phyloP scores from a whole-genome alignment of 495 filamentous ascomycete species.

The Immersiella caudata region DNA sequence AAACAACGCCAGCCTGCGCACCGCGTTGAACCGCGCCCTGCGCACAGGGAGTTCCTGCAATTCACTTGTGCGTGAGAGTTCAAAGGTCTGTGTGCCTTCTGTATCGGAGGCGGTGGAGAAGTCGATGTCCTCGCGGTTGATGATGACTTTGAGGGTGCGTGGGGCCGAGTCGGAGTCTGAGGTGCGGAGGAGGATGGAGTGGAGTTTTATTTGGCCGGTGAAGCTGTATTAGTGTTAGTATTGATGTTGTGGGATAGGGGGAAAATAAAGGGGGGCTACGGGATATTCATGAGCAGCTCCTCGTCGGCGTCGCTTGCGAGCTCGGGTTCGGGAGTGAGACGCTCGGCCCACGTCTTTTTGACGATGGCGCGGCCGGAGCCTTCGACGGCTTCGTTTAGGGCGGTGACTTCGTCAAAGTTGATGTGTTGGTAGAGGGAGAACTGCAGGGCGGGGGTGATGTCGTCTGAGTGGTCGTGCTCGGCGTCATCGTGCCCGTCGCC shows the following conservation, averaged over 20 bases:
- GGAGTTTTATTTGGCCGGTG: conserved; percentile 88
- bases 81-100: conserved; percentile 72
- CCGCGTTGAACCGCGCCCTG: conserved; percentile 84
- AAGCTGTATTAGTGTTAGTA: conserved; percentile 60
- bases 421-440: conserved; percentile 88
- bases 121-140: conserved; percentile 85
- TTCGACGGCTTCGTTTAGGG: conserved; percentile 74
- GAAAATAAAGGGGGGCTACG: conserved; percentile 55
- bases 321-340: conserved; percentile 69
- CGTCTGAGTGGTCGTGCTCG: conserved; percentile 81
- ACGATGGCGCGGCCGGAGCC: conserved; percentile 73
- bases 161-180: conserved; percentile 73
- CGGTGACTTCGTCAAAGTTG: conserved; percentile 80
- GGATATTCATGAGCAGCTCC: conserved; percentile 88
- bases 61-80: conserved; percentile 76
- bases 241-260: neutral
- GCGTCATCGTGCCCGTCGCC: conserved; percentile 31
- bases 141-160: conserved; percentile 76
- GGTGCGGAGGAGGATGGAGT: conserved; percentile 82
- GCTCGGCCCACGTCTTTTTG: conserved; percentile 88
- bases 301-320: conserved; percentile 87
- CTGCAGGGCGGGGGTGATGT: conserved; percentile 86
- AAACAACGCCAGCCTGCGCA: conserved; percentile 76
- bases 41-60: conserved; percentile 81
- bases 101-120: conserved; percentile 73